phyloP scores from a whole-genome alignment of 805 yeast species.

The Ogataea thermomethanolica region DNA sequence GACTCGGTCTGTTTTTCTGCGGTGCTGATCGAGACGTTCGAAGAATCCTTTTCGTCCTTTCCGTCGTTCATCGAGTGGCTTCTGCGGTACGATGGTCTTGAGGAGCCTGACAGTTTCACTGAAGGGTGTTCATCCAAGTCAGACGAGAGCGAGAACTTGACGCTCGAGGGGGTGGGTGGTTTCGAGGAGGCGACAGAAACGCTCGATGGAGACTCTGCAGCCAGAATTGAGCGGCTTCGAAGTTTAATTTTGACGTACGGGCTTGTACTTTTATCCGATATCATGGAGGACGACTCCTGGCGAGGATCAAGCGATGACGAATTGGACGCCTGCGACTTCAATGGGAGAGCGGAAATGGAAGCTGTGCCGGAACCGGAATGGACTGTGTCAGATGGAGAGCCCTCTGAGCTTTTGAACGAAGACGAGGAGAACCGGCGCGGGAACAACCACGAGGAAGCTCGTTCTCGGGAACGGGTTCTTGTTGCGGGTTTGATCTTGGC shows the following conservation, averaged over 20 bases:
- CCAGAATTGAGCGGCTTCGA: slow-evolving; percentile 18
- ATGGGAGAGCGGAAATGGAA: slow-evolving; percentile 5
- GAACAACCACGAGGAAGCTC: slow-evolving; percentile 11
- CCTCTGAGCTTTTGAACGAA: slow-evolving; percentile 2
- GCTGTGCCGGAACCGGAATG: background rate
- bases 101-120: background rate
- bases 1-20: slow-evolving; percentile 8
- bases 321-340: slow-evolving; percentile 3
- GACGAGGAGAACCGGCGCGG: slow-evolving; percentile 15
- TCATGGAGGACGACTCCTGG: slow-evolving; percentile 12
- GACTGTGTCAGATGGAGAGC: background rate
- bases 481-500: slow-evolving; percentile 15
- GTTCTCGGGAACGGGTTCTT: slow-evolving; percentile 11
- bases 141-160: slow-evolving; percentile 11
- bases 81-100: slow-evolving; percentile 19
- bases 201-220: slow-evolving; percentile 18
- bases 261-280: slow-evolving; percentile 12
- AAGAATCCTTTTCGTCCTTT: slow-evolving; percentile 1
- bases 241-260: slow-evolving; percentile 14
- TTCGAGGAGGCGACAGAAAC: slow-evolving; percentile 7
- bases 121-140: slow-evolving; percentile 11
- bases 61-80: slow-evolving; percentile 22
- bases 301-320: slow-evolving; percentile 5
- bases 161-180: slow-evolving; percentile 6
- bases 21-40: background rate